Conservation (phyloP, 2,329 filamentous ascomycete species). For the Biscogniauxia marginata region DNA sequence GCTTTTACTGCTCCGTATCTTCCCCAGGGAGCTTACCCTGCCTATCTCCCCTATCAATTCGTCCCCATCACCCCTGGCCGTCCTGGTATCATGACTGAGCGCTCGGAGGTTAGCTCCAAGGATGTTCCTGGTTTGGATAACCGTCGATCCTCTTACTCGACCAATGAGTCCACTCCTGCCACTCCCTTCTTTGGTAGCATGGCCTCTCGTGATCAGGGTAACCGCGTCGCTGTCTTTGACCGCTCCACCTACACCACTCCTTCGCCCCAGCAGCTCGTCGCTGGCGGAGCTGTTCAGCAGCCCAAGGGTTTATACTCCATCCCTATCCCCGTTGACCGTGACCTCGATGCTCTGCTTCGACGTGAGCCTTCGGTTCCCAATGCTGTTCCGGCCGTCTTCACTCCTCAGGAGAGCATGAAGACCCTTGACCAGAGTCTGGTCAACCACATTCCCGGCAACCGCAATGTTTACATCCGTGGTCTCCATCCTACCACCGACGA, state of each 20-base stretch:
- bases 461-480: constrained; percentile 97
- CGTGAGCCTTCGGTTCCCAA: constrained; percentile 81
- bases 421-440: constrained; percentile 91
- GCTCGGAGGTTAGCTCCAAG: constrained; percentile 45
- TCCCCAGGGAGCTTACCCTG: constrained; percentile 37
- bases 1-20: constrained; percentile 35
- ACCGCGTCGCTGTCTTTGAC: constrained; percentile 59
- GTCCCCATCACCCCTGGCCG: constrained; percentile 56
- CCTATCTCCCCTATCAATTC: constrained; percentile 37
- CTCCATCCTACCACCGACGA: constrained; percentile 95
- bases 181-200: constrained; percentile 63
- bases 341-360: constrained; percentile 64
- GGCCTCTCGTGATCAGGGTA: constrained; percentile 58
- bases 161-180: constrained; percentile 63
- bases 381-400: constrained; percentile 87
- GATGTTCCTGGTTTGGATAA: constrained; percentile 64
- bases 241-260: constrained; percentile 66
- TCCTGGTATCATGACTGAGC: constrained; percentile 42
- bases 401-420: constrained; percentile 80
- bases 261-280: constrained; percentile 59
- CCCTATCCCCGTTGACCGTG: constrained; percentile 42
- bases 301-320: constrained; percentile 40
- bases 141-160: constrained; percentile 66
- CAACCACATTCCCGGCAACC: constrained; percentile 87
- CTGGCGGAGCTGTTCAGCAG: constrained; percentile 35